phyloP scores from a whole-genome alignment of 2,329 filamentous ascomycete species.

The Pochonia chlamydosporia region DNA sequence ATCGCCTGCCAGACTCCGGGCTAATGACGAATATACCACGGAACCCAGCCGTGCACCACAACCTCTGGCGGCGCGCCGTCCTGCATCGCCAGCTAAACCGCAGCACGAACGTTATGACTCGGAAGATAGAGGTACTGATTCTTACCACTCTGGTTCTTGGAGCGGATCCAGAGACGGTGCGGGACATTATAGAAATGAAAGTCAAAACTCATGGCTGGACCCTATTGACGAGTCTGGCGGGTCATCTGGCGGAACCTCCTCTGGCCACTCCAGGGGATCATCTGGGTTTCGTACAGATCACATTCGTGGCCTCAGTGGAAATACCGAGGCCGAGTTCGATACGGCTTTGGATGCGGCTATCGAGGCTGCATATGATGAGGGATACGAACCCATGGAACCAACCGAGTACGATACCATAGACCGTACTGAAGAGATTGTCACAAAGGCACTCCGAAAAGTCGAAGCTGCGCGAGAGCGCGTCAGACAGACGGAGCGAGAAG shows the following conservation, averaged over 20 bases:
- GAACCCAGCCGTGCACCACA: conserved; percentile 60
- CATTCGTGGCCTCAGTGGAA: conserved; percentile 61
- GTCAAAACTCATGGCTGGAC: conserved; percentile 86
- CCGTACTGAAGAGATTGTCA: conserved; percentile 39
- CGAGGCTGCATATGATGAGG: conserved; percentile 92
- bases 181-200: conserved; percentile 52
- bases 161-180: conserved; percentile 13
- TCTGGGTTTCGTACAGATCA: conserved; percentile 65
- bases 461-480: conserved; percentile 73
- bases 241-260: conserved; percentile 61
- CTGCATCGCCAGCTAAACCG: conserved; percentile 35
- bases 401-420: conserved; percentile 31
- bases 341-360: conserved; percentile 91
- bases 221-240: conserved; percentile 86
- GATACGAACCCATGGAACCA: conserved; percentile 66
- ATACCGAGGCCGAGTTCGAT: conserved; percentile 86
- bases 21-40: conserved; percentile 32
- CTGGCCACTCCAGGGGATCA: conserved; percentile 73
- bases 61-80: conserved; percentile 62
- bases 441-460: conserved; percentile 58
- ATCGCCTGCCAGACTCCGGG: conserved; percentile 30
- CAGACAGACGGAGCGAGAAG: conserved; percentile 67
- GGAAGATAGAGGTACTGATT: conserved; percentile 7
- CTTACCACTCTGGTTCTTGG: conserved; percentile 13
- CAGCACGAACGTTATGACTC: conserved; percentile 14